Conservation (phyloP, 169 alveolate genomes). For the Cryptosporidium muris region DNA sequence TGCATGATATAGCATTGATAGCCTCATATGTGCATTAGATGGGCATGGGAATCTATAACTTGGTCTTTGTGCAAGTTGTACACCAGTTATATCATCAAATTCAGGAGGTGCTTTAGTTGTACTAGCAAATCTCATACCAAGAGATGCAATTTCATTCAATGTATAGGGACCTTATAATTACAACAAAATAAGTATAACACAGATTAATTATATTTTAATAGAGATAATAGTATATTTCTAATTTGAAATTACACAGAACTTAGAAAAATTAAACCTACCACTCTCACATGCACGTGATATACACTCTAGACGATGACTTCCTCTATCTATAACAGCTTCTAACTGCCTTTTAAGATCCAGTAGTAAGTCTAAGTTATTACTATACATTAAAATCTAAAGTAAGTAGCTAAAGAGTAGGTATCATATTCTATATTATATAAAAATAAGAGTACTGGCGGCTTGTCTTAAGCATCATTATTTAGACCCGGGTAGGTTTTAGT, state of each 20-base stretch:
- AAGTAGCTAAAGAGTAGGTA: not conserved
- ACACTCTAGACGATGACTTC: conserved; percentile 13
- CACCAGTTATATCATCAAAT: conserved; percentile 57
- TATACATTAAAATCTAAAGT: conserved; percentile 2
- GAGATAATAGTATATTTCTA: not conserved
- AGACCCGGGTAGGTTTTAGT: too few relatives aligned
- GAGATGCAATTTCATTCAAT: conserved; percentile 41
- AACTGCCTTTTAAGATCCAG: conserved; percentile 34
- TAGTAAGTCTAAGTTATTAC: not conserved
- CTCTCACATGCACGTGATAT: not conserved
- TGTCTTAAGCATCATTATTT: not conserved
- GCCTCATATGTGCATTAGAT: conserved; percentile 53
- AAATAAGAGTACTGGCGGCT: not conserved
- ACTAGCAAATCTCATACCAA: conserved; percentile 42
- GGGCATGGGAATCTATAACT: conserved; percentile 68
- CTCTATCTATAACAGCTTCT: conserved; percentile 28
- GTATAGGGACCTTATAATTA: not conserved
- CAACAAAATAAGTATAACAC: not conserved
- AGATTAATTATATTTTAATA: not conserved
- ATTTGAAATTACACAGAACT: not conserved
- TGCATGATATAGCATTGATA: conserved; percentile 38
- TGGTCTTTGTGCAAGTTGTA: conserved; percentile 49
- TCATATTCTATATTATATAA: not conserved
- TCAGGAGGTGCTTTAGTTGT: conserved; percentile 70
- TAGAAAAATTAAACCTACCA: conserved; percentile 13